Base-by-base conservation (phyloP, 164 flowering plant genomes). In the Nymphaea colorata region DNA sequence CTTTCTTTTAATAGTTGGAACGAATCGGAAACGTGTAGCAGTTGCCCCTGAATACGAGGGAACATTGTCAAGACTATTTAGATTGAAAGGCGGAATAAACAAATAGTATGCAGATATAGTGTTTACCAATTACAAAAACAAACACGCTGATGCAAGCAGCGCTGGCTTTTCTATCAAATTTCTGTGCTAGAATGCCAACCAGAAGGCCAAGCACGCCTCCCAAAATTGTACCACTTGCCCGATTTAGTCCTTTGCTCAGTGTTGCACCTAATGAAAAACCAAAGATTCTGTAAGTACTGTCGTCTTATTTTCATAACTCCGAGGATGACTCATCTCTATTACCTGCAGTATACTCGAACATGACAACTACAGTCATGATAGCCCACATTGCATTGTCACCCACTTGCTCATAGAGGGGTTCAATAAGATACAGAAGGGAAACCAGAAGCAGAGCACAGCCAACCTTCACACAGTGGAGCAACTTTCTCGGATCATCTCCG, bases 361-460 rank as follows among this genome's bases (percentile, higher is more conserved):
- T 68, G 59, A 92, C 95, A 2, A 87, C 90, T 15, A 93, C 96
- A 5, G 98, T 90, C 91, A 93, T 93, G 75, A 90, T 79, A 61
- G 96, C 98, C 98, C 98, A 93, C 84, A 93, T 85, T 43, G 92
- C 90, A 75, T 86, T 88, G 16, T 87, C 91, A 4, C 91, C 93
- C 25, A 88, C 85, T 72, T 87, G 74, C 5, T 82, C 44, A 66
- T 82, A 88, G 12, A 88, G 76, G 44, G 93, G 88, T 59, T 86
- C 79, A 6, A 86, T 70, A 10, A 88, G 73, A 66, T 80, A 87
- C 36, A 93, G 76, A 63, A 90, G 87, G 0, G 96, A 90, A 45
- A 88, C 91, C 61, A 87, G 25, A 61, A 82, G 87, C 45, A 93
- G 78, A n/a, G 93, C 89, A 11, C 81, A 44, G 2, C 89, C 98